A percentile compares a stretch with the other conserved stretches of the same genome.
Evolutionary conservation across 2,329 filamentous ascomycete species (phyloP).

Genomic region (Cyphellophora europaea): DNA sequence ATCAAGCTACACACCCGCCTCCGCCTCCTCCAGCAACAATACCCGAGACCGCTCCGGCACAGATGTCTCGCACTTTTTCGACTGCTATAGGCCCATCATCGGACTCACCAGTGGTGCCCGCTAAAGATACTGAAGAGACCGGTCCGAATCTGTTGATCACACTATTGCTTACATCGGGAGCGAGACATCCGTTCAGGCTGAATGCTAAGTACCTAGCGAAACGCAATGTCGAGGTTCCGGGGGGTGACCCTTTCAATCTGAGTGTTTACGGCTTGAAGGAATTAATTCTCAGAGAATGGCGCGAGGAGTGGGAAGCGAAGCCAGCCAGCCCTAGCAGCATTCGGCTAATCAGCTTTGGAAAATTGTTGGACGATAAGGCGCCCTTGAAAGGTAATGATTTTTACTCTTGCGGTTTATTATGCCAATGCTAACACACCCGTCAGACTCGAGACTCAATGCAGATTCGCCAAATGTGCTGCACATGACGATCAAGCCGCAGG

Average conservation of each 20-base stretch:
- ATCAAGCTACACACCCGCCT: constrained; percentile 13
- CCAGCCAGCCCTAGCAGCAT: constrained; percentile 84
- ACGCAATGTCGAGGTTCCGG: constrained; percentile 67
- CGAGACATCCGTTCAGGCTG: constrained; percentile 81
- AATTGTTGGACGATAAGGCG: constrained; percentile 81
- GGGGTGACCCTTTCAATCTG: constrained; percentile 75
- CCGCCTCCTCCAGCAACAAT: constrained; percentile 6
- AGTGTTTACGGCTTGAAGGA: constrained; percentile 92
- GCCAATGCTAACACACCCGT: constrained; percentile 1
- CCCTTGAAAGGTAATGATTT: constrained; percentile 65
- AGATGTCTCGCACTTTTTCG: constrained; percentile 12
- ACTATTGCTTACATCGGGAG: constrained; percentile 70
- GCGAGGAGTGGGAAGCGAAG: constrained; percentile 78
- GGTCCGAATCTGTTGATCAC: constrained; percentile 52
- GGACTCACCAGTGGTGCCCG: constrained; percentile 13
- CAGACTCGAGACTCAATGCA: constrained; percentile 70
- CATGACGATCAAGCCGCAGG: constrained; percentile 83
- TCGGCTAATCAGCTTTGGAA: constrained; percentile 83
- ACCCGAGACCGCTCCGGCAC: constrained; percentile 4
- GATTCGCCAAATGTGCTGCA: constrained; percentile 79
- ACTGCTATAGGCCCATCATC: constrained; percentile 20
- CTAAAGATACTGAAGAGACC: constrained; percentile 30
- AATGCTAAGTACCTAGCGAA: constrained; percentile 78
- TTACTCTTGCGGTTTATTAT: constrained; percentile 2
- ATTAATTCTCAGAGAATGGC: constrained; percentile 86